phyloP scores from a whole-genome alignment of 2,329 filamentous ascomycete genomes.

The Exophiala mesophila region DNA sequence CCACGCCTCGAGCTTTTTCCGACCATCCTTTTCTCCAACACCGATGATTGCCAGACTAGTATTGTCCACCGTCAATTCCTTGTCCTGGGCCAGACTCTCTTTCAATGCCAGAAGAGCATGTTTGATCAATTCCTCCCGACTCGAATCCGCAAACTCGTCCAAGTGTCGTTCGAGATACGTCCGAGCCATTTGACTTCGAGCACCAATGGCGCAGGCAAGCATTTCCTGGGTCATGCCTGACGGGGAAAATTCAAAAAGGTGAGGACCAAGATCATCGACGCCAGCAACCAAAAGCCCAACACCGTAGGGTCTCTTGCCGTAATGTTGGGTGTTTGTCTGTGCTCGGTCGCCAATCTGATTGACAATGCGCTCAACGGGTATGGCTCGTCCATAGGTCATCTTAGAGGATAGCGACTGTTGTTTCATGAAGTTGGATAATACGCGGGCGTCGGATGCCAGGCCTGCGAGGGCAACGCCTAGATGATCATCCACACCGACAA shows the following conservation, averaged over 20 bases:
- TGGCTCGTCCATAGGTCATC: conserved; percentile 90
- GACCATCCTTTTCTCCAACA: conserved; percentile 42
- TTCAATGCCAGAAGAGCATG: conserved; percentile 89
- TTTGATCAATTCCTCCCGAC: conserved; percentile 78
- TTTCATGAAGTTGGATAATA: conserved; percentile 99
- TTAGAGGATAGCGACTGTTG: conserved; percentile 94
- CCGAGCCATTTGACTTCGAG: conserved; percentile 92
- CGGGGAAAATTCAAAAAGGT: conserved; percentile 98
- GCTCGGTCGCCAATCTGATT: conserved; percentile 92
- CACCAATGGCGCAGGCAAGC: conserved; percentile 91
- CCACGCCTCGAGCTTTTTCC: conserved; percentile 69
- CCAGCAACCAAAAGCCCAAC: conserved; percentile 89
- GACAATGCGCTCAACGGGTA: conserved; percentile 84
- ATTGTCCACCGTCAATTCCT: conserved; percentile 95
- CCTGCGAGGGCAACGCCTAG: conserved; percentile 93
- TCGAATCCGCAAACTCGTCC: conserved; percentile 71
- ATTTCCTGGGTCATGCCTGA: conserved; percentile 96
- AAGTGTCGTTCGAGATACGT: conserved; percentile 94
- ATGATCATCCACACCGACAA: conserved; percentile 94
- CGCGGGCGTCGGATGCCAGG: conserved; percentile 93
- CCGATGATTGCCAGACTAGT: conserved; percentile 87
- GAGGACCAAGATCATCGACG: conserved; percentile 87
- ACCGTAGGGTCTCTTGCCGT: conserved; percentile 93
- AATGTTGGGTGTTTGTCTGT: conserved; percentile 96
- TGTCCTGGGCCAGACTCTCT: conserved; percentile 94